Evolutionary conservation across 768 basidiomycete genomes (phyloP).

Genomic region (Neoboletus subvelutipes): DNA sequence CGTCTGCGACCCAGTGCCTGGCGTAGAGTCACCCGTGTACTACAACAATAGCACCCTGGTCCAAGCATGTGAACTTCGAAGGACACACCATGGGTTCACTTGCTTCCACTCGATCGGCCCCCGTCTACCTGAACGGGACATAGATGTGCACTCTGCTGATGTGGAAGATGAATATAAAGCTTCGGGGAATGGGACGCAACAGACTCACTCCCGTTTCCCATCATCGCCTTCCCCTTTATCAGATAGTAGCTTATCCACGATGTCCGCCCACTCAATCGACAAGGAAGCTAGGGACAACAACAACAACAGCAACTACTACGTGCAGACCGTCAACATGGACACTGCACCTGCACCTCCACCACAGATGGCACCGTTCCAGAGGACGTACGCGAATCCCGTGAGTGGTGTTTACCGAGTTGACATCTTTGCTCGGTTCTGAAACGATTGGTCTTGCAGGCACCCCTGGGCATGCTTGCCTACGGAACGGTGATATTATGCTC

Average conservation of each 20-base stretch:
- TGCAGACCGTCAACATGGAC: slow-evolving; percentile 27
- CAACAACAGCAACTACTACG: too few relatives aligned
- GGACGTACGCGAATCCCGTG: slow-evolving; percentile 28
- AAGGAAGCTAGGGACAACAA: slow-evolving; percentile 25
- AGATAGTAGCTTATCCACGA: too few relatives aligned
- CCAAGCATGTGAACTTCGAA: slow-evolving; percentile 8
- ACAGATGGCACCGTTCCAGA: slow-evolving; percentile 27
- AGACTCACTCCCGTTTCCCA: not conserved
- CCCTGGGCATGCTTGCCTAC: slow-evolving; percentile 30
- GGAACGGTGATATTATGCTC: slow-evolving; percentile 33
- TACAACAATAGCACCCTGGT: slow-evolving; percentile 4
- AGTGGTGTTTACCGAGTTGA: not conserved
- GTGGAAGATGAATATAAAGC: slow-evolving; percentile 19
- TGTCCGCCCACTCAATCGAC: slow-evolving; percentile 18
- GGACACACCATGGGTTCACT: not conserved
- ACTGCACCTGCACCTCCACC: slow-evolving; percentile 10
- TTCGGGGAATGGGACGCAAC: not conserved
- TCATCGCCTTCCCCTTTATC: too few relatives aligned
- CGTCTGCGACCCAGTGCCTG: slow-evolving; percentile 9
- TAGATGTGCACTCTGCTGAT: not conserved
- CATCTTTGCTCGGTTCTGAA: not conserved
- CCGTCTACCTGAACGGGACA: not conserved
- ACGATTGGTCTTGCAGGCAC: slow-evolving; percentile 16
- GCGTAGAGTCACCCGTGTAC: not conserved
- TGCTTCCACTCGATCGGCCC: slow-evolving; percentile 3